Base-by-base conservation (phyloP, 1,284 basidiomycete genomes). In the Fomitiporia mediterranea region DNA sequence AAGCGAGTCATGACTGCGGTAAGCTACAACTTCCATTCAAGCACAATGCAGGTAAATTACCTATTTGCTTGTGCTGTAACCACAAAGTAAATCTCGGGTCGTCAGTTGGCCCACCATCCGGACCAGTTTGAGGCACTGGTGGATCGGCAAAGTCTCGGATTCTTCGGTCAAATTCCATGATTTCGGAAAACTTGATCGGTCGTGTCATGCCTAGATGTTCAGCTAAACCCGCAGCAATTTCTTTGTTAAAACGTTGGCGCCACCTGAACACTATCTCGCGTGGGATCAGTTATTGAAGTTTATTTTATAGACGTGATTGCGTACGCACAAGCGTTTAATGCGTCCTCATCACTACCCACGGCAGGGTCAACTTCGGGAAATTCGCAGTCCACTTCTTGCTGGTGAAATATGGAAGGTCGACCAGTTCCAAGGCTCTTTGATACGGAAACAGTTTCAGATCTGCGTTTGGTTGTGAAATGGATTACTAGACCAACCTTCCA, bases 91-190 rank as follows among this genome's bases (percentile, higher is more conserved):
- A 4, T 21, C 27, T 32, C 2, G 32, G 0, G 19, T 25, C n/a
- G 6, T n/a, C 38, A 7, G 21, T 2, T 23, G 46, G 30, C 28
- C 25, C 27, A 13, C 23, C 4, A 4, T 43, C 32, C 32, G 15
- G 2, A 19, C 2, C 15, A 17, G 30, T 23, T 2, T 27, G 39
- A 7, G 48, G 40, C 17, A n/a, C 17, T 6, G 13, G 13, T 7
- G 48, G 48, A 25, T 51, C 27, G 2, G 30, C 30, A 19, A 51
- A 60, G 19, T 60, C 58, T 11, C 55, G 54, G 19, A 60, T 44
- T 23, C 51, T 56, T 27, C 58, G 32, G 28, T 60, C 58, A 13
- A 60, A 53, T 27, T 60, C 58, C 38, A 60, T 13, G 7, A 60
- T 56, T 40, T 56, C 51, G 8, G 58, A 60, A 35, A 53, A 60